A percentile compares a stretch with the other conserved stretches of the same genome.
Conservation (phyloP, 306 rosid species). For the Luffa acutangula region DNA sequence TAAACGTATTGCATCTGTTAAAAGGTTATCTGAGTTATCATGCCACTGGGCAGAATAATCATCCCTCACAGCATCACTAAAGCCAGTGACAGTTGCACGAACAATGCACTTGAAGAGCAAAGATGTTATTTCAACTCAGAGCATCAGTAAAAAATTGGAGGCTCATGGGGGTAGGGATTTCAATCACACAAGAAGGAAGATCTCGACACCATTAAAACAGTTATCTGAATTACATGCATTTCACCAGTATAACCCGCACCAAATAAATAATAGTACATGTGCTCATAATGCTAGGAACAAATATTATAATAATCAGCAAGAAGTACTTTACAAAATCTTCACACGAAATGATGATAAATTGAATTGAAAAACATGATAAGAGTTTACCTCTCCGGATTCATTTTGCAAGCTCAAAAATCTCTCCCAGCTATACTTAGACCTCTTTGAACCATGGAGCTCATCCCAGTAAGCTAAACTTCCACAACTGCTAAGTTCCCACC, state of each 20-base stretch:
- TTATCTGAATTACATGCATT: background rate
- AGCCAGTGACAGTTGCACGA: conserved; percentile 59
- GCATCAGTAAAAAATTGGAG: background rate
- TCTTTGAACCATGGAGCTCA: conserved; percentile 30
- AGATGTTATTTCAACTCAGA: conserved; percentile 9
- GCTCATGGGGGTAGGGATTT: background rate
- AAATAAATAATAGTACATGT: background rate
- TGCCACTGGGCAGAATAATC: conserved; percentile 25
- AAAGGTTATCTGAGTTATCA: conserved; percentile 29
- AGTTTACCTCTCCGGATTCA: conserved; percentile 71
- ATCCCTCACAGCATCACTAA: conserved; percentile 24
- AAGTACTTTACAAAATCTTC: background rate
- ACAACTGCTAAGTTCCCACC: conserved; percentile 73
- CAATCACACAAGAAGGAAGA: background rate
- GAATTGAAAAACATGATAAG: conserved; percentile 12
- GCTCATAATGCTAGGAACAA: background rate
- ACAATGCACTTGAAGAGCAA: conserved; percentile 60
- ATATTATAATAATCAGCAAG: background rate
- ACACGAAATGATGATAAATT: conserved; percentile 2
- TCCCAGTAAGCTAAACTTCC: conserved; percentile 74
- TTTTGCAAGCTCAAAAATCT: conserved; percentile 73
- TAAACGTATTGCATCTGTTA: conserved; percentile 68
- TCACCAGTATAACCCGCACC: background rate
- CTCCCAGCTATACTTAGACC: conserved; percentile 53
- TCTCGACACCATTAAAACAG: background rate